Evolutionary conservation across 1,284 basidiomycete species (phyloP).

Genomic region (Xerocomus cyaneibrunnescens): DNA sequence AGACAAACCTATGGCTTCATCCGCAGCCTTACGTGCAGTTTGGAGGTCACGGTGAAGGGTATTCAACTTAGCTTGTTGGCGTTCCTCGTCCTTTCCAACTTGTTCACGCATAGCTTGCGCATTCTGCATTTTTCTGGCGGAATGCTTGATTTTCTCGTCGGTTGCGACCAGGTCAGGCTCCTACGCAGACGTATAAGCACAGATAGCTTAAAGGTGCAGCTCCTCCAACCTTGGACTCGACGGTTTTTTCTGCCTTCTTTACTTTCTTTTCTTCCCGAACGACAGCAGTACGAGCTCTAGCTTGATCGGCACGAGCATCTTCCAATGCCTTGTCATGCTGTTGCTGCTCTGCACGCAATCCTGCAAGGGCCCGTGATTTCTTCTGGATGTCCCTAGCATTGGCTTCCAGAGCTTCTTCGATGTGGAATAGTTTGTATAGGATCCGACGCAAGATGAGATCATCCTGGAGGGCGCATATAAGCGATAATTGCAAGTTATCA

Average conservation of each 20-base stretch:
- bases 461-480: conserved; percentile 51
- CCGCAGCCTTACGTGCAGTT: conserved; percentile 67
- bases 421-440: conserved; percentile 89
- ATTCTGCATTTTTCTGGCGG: conserved; percentile 74
- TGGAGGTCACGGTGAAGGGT: conserved; percentile 64
- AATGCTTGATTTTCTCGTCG: conserved; percentile 87
- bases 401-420: conserved; percentile 76
- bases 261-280: conserved; percentile 75
- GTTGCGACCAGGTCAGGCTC: conserved; percentile 79
- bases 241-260: conserved; percentile 78
- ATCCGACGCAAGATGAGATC: conserved; percentile 79
- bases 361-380: conserved; percentile 69
- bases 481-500: not conserved
- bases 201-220: not conserved
- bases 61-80: conserved; percentile 62
- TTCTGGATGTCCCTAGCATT: conserved; percentile 70
- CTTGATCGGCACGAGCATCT: conserved; percentile 76
- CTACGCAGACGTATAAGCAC: conserved; percentile 40
- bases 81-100: conserved; percentile 66
- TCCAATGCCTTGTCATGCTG: conserved; percentile 71
- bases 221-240: conserved; percentile 73
- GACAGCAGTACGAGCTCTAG: conserved; percentile 70
- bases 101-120: conserved; percentile 64
- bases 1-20: conserved; percentile 69
- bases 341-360: conserved; percentile 67